phyloP scores from a whole-genome alignment of 2,329 filamentous ascomycete genomes.

The Diaporthe helianthi region DNA sequence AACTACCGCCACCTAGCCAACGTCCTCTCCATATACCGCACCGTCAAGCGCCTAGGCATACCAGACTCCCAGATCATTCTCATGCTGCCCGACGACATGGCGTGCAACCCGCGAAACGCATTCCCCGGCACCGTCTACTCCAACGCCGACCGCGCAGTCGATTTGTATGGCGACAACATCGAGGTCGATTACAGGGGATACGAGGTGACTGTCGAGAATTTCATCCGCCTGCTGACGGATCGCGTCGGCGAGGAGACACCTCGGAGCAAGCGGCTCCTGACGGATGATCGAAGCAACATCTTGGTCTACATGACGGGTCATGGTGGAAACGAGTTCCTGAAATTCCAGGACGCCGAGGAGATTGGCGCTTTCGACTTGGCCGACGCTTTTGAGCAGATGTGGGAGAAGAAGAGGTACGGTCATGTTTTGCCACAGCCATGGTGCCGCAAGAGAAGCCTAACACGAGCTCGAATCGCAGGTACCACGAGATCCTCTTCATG shows the following conservation, averaged over 20 bases:
- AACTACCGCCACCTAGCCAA: slow-evolving; percentile 99
- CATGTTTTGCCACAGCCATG: background rate
- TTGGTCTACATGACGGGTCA: slow-evolving; percentile 99
- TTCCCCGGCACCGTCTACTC: slow-evolving; percentile 99
- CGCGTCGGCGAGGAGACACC: slow-evolving; percentile 94
- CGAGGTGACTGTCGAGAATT: slow-evolving; percentile 98
- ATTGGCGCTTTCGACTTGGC: slow-evolving; percentile 96
- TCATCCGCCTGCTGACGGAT: slow-evolving; percentile 93
- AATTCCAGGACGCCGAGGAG: slow-evolving; percentile 98
- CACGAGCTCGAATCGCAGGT: slow-evolving; percentile 57
- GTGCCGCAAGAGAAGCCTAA: background rate
- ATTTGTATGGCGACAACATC: slow-evolving; percentile 98
- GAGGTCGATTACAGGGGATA: slow-evolving; percentile 98
- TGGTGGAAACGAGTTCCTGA: slow-evolving; percentile 95
- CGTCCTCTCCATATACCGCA: slow-evolving; percentile 95
- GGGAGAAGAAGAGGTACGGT: slow-evolving; percentile 92
- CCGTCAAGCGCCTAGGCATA: slow-evolving; percentile 96
- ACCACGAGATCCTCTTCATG: slow-evolving; percentile 99
- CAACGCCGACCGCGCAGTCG: slow-evolving; percentile 93
- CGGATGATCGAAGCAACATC: slow-evolving; percentile 95
- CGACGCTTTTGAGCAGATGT: slow-evolving; percentile 99
- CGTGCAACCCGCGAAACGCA: slow-evolving; percentile 97
- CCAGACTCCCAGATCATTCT: slow-evolving; percentile 99
- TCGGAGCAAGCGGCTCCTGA: slow-evolving; percentile 89
- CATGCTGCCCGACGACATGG: slow-evolving; percentile 99